Evolutionary conservation across 108 stramenopile species (phyloP), one percentile per base, ranked within the genome.

Genomic region (Fragilaria crotonensis): DNA sequence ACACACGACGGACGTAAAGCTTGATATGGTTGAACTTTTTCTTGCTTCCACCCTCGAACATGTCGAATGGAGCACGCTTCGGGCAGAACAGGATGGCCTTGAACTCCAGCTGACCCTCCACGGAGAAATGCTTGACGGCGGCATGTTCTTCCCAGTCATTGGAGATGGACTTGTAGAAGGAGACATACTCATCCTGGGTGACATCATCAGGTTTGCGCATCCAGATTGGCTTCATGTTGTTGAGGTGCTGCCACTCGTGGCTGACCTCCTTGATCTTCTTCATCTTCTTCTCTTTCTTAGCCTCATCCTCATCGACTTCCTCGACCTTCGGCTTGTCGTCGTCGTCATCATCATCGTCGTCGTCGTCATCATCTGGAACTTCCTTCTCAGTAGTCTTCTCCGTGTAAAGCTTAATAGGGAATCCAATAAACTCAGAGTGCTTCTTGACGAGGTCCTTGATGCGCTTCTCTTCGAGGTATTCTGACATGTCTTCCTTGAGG

Each of bases 11-110:
- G 66, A 99, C 99, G 76, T 99, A 99, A 25, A 99, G 77, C 97
- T 99, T 99, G 94, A 99, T 99, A 84, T 97, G 89, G 87, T 99
- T 99, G 83, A 68, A 80, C 95, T 99, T 99, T 90, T 98, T 99
- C 94, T 98, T 98, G 68, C 73, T 73, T 32, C 96, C 96, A 30
- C 96, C 95, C 76, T 99, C 99, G 68, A 99, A 99, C 98, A 98
- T 98, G 78, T 99, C 99, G 66, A 99, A 99, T 26, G 99, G 99
- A 54, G 99, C 99, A 66, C 98, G 95, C 88, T 97, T 98, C 65
- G 99, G 99, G 59, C 92, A 88, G 79, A 97, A 99, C 33, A 99
- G 87, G 18, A 99, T 89, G 30, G 99, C 96, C 49, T 83, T 78
- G 92, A 99, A 99, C 73, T 99, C 99, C 31, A 99, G 87, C 78